Evolutionary conservation across 805 yeast genomes (phyloP).

Genomic region (Candida piceae): DNA sequence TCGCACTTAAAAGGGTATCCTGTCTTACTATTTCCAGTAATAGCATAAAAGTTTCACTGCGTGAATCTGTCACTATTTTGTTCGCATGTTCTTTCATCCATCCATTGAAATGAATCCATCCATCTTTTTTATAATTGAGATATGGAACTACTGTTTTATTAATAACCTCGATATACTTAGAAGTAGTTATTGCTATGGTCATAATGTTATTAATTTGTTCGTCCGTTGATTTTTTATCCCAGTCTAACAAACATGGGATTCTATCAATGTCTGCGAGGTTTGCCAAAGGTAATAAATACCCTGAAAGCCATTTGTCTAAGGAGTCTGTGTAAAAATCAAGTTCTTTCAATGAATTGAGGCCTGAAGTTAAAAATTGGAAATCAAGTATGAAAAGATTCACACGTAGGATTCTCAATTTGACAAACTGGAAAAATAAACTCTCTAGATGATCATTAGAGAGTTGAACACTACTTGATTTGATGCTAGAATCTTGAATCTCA

Average conservation of each 20-base stretch:
- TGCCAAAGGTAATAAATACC: constrained; percentile 20
- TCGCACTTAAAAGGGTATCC: constrained; percentile 12
- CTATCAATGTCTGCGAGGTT: constrained; percentile 6
- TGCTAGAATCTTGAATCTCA: constrained; percentile 1
- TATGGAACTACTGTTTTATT: constrained; percentile 18
- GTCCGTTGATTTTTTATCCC: constrained; percentile 9
- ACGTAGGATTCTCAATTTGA: constrained; percentile 18
- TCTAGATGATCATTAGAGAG: not conserved
- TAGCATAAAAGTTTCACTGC: constrained; percentile 6
- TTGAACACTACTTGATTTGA: too few relatives aligned
- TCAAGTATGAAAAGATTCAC: constrained; percentile 13
- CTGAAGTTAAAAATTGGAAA: constrained; percentile 3
- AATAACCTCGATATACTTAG: constrained; percentile 7
- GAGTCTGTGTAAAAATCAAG: constrained; percentile 4
- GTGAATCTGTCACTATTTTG: constrained; percentile 2
- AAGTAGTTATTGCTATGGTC: constrained; percentile 4
- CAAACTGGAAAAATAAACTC: constrained; percentile 13
- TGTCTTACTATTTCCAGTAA: constrained; percentile 19
- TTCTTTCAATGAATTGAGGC: not conserved
- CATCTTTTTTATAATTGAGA: constrained; percentile 7
- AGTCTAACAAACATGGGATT: constrained; percentile 17
- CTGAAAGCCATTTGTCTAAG: constrained; percentile 18
- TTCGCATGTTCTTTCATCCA: constrained; percentile 18
- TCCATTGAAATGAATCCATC: constrained; percentile 15
- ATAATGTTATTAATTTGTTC: constrained; percentile 20